Percentiles rank a stretch among this genome's conserved stretches.
Evolutionary conservation across 1,139 yeast species (phyloP).

Genomic region (Candida dubliniensis): DNA sequence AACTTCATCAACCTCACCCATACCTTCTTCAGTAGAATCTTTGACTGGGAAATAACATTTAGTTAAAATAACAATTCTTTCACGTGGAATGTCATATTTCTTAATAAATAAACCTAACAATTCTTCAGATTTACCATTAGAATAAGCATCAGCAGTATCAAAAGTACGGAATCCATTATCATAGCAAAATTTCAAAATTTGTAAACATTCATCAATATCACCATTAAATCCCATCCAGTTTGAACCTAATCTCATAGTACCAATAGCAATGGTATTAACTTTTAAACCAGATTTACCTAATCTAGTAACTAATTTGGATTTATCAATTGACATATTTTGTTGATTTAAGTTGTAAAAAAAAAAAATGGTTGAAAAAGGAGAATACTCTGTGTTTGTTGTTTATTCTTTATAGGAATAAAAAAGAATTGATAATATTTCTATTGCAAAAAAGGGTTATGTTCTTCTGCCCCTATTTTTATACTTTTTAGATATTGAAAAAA

Average conservation of each 20-base stretch:
- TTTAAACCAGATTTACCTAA: conserved; percentile 5
- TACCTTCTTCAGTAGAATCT: conserved; percentile 12
- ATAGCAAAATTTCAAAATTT: conserved; percentile 50
- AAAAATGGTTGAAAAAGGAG: no score
- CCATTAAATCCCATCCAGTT: conserved; percentile 6
- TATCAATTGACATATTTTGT: conserved; percentile 3
- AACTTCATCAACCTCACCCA: conserved; percentile 11
- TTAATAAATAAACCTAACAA: conserved; percentile 22
- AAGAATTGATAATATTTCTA: no score
- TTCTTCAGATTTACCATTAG: conserved; percentile 23
- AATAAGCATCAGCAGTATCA: conserved; percentile 30
- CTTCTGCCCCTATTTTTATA: no score
- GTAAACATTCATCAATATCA: conserved; percentile 16
- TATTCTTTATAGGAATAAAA: no score
- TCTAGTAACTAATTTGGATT: conserved; percentile 5
- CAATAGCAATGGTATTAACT: conserved; percentile 7
- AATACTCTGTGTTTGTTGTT: no score
- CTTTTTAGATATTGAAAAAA: no score
- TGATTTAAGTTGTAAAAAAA: not conserved
- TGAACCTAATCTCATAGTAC: conserved; percentile 6
- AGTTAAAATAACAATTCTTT: conserved; percentile 36
- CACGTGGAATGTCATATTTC: conserved; percentile 23
- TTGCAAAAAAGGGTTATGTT: no score
- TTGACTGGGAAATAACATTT: conserved; percentile 27
- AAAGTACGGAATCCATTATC: conserved; percentile 48